A percentile compares a stretch with the other conserved stretches of the same genome.
Evolutionary conservation across 1,284 basidiomycete genomes (phyloP).

Genomic region (Acaromyces ingoldii): DNA sequence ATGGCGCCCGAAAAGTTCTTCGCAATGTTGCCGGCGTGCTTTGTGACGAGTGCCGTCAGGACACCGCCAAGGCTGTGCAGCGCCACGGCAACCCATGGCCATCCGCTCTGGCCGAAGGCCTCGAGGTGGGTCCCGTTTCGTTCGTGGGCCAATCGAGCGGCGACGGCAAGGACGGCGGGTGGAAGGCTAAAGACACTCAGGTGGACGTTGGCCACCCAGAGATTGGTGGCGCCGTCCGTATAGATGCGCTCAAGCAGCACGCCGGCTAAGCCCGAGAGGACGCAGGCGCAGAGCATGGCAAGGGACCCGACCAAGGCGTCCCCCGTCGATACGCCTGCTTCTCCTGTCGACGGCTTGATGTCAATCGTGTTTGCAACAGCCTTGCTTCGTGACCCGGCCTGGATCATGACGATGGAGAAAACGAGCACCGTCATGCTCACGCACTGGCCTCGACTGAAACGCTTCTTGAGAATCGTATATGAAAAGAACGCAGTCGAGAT

Average conservation of each 20-base stretch:
- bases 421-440: constrained; percentile 12
- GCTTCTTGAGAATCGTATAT: constrained; percentile 10
- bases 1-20: too few species aligned
- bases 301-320: neutral
- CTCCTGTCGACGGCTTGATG: too few species aligned
- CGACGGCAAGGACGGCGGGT: constrained; percentile 9
- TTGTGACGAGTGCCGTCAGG: neutral
- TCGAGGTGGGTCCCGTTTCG: neutral
- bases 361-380: too few species aligned
- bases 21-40: neutral
- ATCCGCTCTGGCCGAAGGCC: neutral
- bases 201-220: constrained; percentile 23
- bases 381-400: too few species aligned
- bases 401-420: too few species aligned
- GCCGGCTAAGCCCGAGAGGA: constrained; percentile 13
- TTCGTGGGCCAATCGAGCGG: neutral
- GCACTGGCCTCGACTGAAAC: constrained; percentile 4
- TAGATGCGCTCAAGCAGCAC: constrained; percentile 20
- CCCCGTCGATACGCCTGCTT: too few species aligned
- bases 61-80: neutral
- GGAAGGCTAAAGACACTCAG: constrained; percentile 17
- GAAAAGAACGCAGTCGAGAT: constrained; percentile 14
- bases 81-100: constrained; percentile 1
- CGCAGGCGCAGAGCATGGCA: constrained; percentile 3
- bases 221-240: constrained; percentile 12